A percentile compares a stretch with the other conserved stretches of the same genome.
phyloP scores from a whole-genome alignment of 2,329 filamentous ascomycete genomes.

The Chrysoporthe cubensis region DNA sequence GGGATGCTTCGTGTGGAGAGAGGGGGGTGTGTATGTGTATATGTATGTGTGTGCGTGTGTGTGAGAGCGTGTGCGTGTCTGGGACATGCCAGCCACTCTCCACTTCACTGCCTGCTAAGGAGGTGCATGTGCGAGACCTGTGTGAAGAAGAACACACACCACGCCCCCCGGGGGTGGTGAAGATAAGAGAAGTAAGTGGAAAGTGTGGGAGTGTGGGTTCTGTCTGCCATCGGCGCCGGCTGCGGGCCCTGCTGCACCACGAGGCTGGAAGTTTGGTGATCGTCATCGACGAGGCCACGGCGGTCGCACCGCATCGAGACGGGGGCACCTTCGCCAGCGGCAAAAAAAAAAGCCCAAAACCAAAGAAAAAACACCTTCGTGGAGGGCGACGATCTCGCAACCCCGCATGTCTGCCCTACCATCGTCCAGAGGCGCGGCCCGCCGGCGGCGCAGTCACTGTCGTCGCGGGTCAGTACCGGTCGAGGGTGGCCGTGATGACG shows the following conservation, averaged over 20 bases:
- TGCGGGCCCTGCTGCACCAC: background rate
- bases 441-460: slow-evolving; percentile 17
- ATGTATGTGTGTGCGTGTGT: background rate
- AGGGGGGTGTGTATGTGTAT: background rate
- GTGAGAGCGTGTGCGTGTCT: background rate
- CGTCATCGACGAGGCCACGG: background rate
- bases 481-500: slow-evolving; percentile 13
- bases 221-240: background rate
- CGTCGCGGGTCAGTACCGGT: background rate
- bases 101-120: background rate
- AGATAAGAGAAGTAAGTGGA: background rate
- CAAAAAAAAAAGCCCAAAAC: slow-evolving; percentile 5
- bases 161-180: background rate
- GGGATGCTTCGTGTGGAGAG: background rate
- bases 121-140: background rate
- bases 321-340: background rate
- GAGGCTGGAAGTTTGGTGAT: background rate
- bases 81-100: background rate
- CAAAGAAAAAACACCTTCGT: too few relatives aligned
- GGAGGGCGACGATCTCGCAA: slow-evolving; percentile 12
- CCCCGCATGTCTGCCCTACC: background rate
- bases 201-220: background rate
- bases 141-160: background rate
- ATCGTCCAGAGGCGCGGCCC: slow-evolving; percentile 10
- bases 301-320: slow-evolving; percentile 21